phyloP scores from a whole-genome alignment of 257 asterid species.

The Capsicum rhomboideum region DNA sequence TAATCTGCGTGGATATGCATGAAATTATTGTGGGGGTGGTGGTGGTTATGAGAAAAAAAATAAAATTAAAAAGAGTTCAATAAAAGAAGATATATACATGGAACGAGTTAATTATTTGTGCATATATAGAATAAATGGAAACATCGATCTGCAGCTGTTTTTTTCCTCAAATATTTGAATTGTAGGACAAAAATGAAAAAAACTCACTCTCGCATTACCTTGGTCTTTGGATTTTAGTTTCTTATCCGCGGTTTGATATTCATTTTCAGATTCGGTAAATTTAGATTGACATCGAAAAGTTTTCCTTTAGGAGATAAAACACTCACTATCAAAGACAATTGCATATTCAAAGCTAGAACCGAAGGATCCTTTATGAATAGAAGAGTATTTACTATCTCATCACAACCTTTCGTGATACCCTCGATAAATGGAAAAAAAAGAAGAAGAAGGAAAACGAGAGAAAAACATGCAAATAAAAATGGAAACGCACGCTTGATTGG shows the following conservation, averaged over 20 bases:
- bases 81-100: neutral
- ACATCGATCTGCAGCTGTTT: neutral
- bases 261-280: too few species aligned
- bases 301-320: neutral
- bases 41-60: neutral
- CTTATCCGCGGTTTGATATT: neutral
- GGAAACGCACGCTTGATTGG: constrained; percentile 27
- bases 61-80: neutral
- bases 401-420: neutral
- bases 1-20: neutral
- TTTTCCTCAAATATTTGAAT: neutral
- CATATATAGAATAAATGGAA: neutral
- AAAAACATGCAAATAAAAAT: too few species aligned
- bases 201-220: neutral
- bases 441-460: too few species aligned
- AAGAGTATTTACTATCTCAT: too few species aligned
- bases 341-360: too few species aligned
- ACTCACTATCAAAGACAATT: too few species aligned
- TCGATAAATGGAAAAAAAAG: neutral
- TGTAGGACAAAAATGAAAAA: neutral
- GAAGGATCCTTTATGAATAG: too few species aligned
- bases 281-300: neutral
- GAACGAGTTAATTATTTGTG: neutral
- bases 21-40: neutral
- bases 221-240: neutral